Conservation (phyloP, 108 stramenopile species). For the Stephanodiscus triporus region DNA sequence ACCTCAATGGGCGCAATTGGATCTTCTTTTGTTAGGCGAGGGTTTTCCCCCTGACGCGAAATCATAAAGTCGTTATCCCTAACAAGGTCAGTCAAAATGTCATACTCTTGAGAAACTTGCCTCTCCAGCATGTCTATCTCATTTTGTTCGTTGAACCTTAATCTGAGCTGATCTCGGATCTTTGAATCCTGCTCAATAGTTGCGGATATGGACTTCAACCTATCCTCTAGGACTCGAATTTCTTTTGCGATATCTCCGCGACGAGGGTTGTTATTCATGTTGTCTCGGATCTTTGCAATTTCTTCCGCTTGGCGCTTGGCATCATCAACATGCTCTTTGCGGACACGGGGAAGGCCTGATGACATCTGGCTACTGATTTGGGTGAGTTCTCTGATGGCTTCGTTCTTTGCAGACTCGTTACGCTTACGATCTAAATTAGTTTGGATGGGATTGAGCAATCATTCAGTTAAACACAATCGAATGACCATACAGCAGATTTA, state of each 20-base stretch:
- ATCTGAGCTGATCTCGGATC: slow-evolving; percentile 62
- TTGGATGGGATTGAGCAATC: neutral
- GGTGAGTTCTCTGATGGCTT: slow-evolving; percentile 52
- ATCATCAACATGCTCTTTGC: slow-evolving; percentile 56
- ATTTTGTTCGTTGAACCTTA: slow-evolving; percentile 62
- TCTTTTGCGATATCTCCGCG: slow-evolving; percentile 73
- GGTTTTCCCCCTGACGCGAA: slow-evolving; percentile 17
- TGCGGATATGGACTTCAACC: slow-evolving; percentile 58
- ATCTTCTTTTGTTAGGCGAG: slow-evolving; percentile 3
- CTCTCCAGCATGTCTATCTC: slow-evolving; percentile 70
- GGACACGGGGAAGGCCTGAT: slow-evolving; percentile 34
- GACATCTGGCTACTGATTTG: slow-evolving; percentile 34
- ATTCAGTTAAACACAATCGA: neutral
- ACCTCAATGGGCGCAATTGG: slow-evolving; percentile 16
- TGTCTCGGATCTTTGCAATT: slow-evolving; percentile 37
- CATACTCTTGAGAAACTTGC: slow-evolving; percentile 57
- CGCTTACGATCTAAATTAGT: slow-evolving; percentile 15
- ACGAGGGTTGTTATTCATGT: slow-evolving; percentile 50
- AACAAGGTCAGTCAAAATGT: slow-evolving; percentile 28
- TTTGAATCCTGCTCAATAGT: slow-evolving; percentile 59
- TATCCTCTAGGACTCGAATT: slow-evolving; percentile 71
- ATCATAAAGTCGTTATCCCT: slow-evolving; percentile 21
- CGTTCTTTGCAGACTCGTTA: slow-evolving; percentile 40
- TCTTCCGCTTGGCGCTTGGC: slow-evolving; percentile 37
- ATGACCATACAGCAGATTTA: neutral